A percentile compares a stretch with the other conserved stretches of the same genome.
Conservation (phyloP, 768 basidiomycete genomes). For the Roridomyces roridus region DNA sequence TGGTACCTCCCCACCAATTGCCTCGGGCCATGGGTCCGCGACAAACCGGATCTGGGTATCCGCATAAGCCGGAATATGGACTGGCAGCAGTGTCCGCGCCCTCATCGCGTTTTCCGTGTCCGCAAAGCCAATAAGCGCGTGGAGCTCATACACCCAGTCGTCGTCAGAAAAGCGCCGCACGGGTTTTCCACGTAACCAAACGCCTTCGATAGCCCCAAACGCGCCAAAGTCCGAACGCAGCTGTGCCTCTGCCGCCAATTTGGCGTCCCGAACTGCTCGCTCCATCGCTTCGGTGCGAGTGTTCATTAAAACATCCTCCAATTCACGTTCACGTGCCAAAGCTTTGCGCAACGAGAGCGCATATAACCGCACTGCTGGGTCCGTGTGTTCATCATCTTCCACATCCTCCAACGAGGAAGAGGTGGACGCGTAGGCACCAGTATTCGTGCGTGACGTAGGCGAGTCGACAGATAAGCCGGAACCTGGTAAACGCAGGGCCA, state of each 20-base stretch:
- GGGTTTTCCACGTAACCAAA: conserved; percentile 9
- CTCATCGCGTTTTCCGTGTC: neutral
- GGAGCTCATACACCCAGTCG: conserved; percentile 7
- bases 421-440: neutral
- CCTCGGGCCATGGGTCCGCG: conserved; percentile 5
- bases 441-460: neutral
- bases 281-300: neutral
- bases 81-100: neutral
- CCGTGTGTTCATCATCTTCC: neutral
- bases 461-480: neutral
- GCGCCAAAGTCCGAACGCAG: conserved; percentile 13
- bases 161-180: conserved; percentile 1
- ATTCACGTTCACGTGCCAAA: conserved; percentile 14
- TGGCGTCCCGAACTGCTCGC: neutral
- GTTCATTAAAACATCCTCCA: neutral
- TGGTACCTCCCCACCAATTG: neutral
- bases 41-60: neutral
- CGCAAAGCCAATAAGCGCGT: conserved; percentile 15
- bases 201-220: conserved; percentile 17
- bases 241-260: conserved; percentile 6
- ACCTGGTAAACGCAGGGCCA: conserved; percentile 11
- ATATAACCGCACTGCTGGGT: neutral
- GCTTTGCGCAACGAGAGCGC: conserved; percentile 8
- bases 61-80: conserved; percentile 4
- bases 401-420: neutral